A percentile compares a stretch with the other conserved stretches of the same genome.
Evolutionary conservation across 768 basidiomycete species (phyloP).

Genomic region (Russula sp.): DNA sequence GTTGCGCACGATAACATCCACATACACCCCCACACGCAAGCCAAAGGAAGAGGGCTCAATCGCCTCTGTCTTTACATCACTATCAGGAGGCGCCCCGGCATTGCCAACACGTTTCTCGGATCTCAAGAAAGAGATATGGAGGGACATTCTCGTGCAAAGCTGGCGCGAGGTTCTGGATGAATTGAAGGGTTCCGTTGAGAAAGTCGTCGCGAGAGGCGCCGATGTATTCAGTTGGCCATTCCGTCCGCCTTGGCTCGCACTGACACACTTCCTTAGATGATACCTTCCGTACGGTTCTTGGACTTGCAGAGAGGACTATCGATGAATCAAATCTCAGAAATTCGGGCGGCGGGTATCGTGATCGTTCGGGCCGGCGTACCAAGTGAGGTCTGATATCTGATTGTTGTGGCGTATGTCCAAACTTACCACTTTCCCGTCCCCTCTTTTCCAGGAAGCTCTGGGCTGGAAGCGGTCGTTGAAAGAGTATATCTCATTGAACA

Average conservation of each 20-base stretch:
- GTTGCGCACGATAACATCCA: conserved; percentile 7
- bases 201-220: conserved; percentile 48
- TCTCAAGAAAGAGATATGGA: conserved; percentile 56
- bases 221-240: conserved; percentile 39
- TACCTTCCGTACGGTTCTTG: conserved; percentile 49
- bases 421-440: background rate
- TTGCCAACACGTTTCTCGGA: conserved; percentile 58
- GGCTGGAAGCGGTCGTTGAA: conserved; percentile 54
- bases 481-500: conserved; percentile 53
- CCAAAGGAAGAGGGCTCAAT: conserved; percentile 43
- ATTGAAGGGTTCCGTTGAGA: conserved; percentile 46
- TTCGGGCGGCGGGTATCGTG: conserved; percentile 54
- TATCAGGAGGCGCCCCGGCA: conserved; percentile 40
- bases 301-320: conserved; percentile 50
- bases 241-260: background rate
- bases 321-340: conserved; percentile 41
- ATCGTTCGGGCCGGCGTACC: conserved; percentile 58
- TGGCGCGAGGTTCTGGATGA: conserved; percentile 57
- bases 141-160: conserved; percentile 44
- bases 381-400: conserved; percentile 42
- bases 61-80: conserved; percentile 47
- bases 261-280: conserved; percentile 38
- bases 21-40: conserved; percentile 1
- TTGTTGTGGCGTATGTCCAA: background rate
- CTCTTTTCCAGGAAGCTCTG: conserved; percentile 48